These are phyloP conservation scores for Sporothrix globosa DNA, from an alignment of 2,329 filamentous ascomycete species.

Conservation along the genomic window DNA sequence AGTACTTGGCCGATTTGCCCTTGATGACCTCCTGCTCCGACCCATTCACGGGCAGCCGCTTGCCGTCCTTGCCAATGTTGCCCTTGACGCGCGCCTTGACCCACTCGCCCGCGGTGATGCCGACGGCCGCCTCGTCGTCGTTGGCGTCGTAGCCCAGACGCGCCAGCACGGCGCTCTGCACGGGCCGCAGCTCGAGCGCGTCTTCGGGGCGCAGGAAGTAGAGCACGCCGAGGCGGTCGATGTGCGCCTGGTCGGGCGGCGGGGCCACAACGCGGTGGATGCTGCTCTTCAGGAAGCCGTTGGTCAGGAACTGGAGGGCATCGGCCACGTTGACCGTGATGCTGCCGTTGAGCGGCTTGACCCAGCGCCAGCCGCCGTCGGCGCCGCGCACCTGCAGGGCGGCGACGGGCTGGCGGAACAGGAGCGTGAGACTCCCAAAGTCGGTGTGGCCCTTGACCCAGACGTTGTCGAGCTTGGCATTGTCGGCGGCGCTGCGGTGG, in stretches of 20 bases:
- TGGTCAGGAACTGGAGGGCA: slow-evolving; percentile 51
- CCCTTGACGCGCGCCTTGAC: slow-evolving; percentile 30
- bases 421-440: slow-evolving; percentile 55
- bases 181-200: slow-evolving; percentile 41
- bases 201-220: slow-evolving; percentile 55
- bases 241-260: slow-evolving; percentile 49
- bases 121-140: slow-evolving; percentile 15
- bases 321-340: slow-evolving; percentile 55
- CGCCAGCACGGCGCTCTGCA: slow-evolving; percentile 30
- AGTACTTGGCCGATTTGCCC: slow-evolving; percentile 31
- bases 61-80: slow-evolving; percentile 12
- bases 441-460: slow-evolving; percentile 54
- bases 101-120: slow-evolving; percentile 31
- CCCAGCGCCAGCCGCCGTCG: slow-evolving; percentile 50
- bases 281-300: slow-evolving; percentile 47
- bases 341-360: slow-evolving; percentile 49
- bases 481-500: slow-evolving; percentile 43
- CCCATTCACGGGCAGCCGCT: neutral
- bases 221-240: slow-evolving; percentile 54
- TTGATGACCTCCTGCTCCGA: slow-evolving; percentile 29
- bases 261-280: slow-evolving; percentile 44
- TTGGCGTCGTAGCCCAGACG: slow-evolving; percentile 27
- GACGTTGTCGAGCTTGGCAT: slow-evolving; percentile 42
- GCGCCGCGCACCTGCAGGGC: slow-evolving; percentile 54
- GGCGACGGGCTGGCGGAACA: slow-evolving; percentile 59